Evolutionary conservation across 495 filamentous ascomycete species (phyloP).

Genomic region (Daldinia grandis): DNA sequence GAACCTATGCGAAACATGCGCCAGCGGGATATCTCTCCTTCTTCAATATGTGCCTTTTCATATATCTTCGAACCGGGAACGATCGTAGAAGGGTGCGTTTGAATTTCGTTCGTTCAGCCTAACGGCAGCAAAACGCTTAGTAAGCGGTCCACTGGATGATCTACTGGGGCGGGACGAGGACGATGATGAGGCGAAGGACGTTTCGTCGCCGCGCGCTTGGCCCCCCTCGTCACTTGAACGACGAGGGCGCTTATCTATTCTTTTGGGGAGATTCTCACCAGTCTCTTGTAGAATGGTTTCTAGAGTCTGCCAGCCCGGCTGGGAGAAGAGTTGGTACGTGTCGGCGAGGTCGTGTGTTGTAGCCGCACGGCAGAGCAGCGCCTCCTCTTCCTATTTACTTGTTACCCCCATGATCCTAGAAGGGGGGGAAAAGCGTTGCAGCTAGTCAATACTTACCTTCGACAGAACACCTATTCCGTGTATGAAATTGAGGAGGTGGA

Average conservation of each 20-base stretch:
- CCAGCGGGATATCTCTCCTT: not conserved
- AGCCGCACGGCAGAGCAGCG: constrained; percentile 84
- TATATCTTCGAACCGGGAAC: constrained; percentile 35
- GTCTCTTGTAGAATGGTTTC: constrained; percentile 91
- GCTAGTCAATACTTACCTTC: constrained; percentile 62
- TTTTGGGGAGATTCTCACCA: constrained; percentile 85
- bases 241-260: constrained; percentile 69
- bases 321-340: constrained; percentile 80
- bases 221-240: constrained; percentile 54
- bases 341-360: constrained; percentile 78
- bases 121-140: constrained; percentile 99
- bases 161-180: constrained; percentile 39
- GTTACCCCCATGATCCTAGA: constrained; percentile 19
- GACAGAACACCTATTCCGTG: constrained; percentile 79
- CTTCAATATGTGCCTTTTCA: constrained; percentile 3
- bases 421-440: not conserved
- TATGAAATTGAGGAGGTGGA: constrained; percentile 90
- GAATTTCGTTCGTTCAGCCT: constrained; percentile 71
- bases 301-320: constrained; percentile 90
- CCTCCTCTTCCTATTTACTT: constrained; percentile 79
- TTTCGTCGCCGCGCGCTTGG: constrained; percentile 43
- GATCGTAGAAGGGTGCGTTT: constrained; percentile 33
- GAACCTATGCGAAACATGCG: not conserved
- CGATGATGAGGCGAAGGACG: constrained; percentile 25
- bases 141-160: constrained; percentile 73